These are phyloP conservation scores for Geotrichum australiense DNA, from an alignment of 1,139 yeast species.

Conservation along the genomic window DNA sequence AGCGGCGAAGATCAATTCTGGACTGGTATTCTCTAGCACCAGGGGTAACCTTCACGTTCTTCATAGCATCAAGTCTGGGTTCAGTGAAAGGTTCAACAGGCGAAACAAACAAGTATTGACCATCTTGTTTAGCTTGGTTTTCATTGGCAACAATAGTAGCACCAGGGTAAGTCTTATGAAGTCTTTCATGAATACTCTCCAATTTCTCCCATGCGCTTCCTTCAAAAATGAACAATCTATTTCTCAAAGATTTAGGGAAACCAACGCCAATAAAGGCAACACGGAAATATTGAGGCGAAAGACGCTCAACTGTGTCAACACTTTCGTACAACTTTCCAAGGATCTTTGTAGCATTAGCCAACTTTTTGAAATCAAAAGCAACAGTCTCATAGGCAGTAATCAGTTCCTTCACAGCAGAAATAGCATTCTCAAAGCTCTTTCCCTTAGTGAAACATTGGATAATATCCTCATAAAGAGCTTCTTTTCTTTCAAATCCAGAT, in stretches of 20 bases:
- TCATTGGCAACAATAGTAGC: slow-evolving; percentile 67
- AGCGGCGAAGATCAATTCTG: slow-evolving; percentile 61
- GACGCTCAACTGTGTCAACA: slow-evolving; percentile 62
- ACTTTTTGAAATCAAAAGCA: slow-evolving; percentile 69
- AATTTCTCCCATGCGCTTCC: slow-evolving; percentile 86
- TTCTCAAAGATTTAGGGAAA: slow-evolving; percentile 70
- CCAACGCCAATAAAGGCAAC: slow-evolving; percentile 81
- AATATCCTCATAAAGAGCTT: slow-evolving; percentile 60
- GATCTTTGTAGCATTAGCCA: slow-evolving; percentile 65
- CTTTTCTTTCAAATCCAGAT: slow-evolving; percentile 76
- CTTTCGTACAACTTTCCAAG: slow-evolving; percentile 62
- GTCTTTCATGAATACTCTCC: slow-evolving; percentile 72
- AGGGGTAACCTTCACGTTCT: slow-evolving; percentile 22
- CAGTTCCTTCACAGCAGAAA: slow-evolving; percentile 69
- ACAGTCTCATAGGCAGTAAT: slow-evolving; percentile 66
- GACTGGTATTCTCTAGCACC: slow-evolving; percentile 30
- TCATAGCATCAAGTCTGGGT: slow-evolving; percentile 8
- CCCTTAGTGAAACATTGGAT: slow-evolving; percentile 70
- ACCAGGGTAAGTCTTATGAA: slow-evolving; percentile 73
- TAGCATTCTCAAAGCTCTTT: slow-evolving; percentile 67
- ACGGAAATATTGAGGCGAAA: slow-evolving; percentile 68
- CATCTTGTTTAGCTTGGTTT: slow-evolving; percentile 59
- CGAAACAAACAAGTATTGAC: slow-evolving; percentile 66
- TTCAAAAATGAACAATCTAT: slow-evolving; percentile 73
- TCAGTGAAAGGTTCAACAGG: slow-evolving; percentile 54